Conservation (phyloP, 2,329 filamentous ascomycete genomes). For the Hypoxylon sp. region DNA sequence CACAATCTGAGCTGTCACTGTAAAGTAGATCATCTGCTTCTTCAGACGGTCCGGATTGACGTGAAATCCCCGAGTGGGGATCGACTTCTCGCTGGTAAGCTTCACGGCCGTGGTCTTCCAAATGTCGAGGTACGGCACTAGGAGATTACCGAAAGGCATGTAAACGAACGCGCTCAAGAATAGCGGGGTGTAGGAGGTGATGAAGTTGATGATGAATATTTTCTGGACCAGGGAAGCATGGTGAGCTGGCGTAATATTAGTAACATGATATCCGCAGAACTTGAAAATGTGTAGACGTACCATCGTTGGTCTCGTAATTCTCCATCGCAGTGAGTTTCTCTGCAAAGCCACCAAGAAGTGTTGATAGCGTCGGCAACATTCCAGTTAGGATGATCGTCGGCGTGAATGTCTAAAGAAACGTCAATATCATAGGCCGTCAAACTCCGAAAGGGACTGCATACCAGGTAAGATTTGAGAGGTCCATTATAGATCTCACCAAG, state of each 20-base stretch:
- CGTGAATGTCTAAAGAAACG: constrained; percentile 75
- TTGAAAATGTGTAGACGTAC: constrained; percentile 51
- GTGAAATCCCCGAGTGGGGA: constrained; percentile 74
- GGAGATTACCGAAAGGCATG: constrained; percentile 85
- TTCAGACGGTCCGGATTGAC: constrained; percentile 87
- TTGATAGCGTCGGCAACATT: constrained; percentile 81
- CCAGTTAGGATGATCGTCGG: constrained; percentile 90
- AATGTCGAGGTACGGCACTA: constrained; percentile 87
- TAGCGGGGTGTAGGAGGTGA: constrained; percentile 93
- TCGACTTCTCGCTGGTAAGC: constrained; percentile 79
- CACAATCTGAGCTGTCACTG: constrained; percentile 91
- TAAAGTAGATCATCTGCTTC: constrained; percentile 95
- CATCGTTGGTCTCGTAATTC: constrained; percentile 89
- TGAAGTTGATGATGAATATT: constrained; percentile 95
- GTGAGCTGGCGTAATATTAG: constrained; percentile 65
- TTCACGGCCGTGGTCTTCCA: constrained; percentile 80
- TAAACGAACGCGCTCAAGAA: constrained; percentile 95
- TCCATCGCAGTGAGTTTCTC: constrained; percentile 83
- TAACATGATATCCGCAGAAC: neutral
- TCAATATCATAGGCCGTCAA: constrained; percentile 22
- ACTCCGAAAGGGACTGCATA: constrained; percentile 56
- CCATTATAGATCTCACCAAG: constrained; percentile 94
- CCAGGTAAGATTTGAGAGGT: constrained; percentile 85
- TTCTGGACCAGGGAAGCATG: constrained; percentile 89
- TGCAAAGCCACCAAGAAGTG: constrained; percentile 80